Evolutionary conservation across 805 yeast genomes (phyloP).

Genomic region (Pichia occidentalis): DNA sequence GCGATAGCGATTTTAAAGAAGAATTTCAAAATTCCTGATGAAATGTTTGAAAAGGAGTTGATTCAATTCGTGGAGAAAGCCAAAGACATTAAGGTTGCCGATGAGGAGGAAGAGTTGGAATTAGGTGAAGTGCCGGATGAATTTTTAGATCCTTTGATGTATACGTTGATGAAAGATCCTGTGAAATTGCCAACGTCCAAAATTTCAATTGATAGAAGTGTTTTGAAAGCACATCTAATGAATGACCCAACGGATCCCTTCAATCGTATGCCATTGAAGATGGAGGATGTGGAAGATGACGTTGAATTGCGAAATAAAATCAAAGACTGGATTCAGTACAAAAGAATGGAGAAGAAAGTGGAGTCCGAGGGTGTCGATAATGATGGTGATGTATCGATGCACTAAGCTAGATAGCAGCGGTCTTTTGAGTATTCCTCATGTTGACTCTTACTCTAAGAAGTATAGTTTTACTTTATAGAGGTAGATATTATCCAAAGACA

Average conservation of each 20-base stretch:
- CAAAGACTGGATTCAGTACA: constrained; percentile 45
- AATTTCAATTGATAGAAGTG: constrained; percentile 79
- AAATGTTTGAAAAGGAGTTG: constrained; percentile 46
- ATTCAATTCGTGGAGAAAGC: constrained; percentile 59
- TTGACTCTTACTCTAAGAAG: too few relatives aligned
- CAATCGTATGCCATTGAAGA: constrained; percentile 81
- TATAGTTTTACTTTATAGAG: too few relatives aligned
- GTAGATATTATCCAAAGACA: too few relatives aligned
- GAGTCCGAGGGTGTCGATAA: constrained; percentile 14
- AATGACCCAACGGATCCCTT: constrained; percentile 97
- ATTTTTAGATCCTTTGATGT: constrained; percentile 95
- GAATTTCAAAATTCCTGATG: constrained; percentile 42
- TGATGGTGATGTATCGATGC: constrained; percentile 25
- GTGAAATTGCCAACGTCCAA: constrained; percentile 87
- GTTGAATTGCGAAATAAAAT: constrained; percentile 59
- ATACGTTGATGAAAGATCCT: constrained; percentile 91
- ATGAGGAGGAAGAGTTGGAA: constrained; percentile 79
- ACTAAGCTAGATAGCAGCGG: too few relatives aligned
- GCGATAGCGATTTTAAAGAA: constrained; percentile 61
- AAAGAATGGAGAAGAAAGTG: constrained; percentile 21
- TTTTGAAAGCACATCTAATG: constrained; percentile 86
- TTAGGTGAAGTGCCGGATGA: constrained; percentile 95
- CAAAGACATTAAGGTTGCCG: constrained; percentile 48
- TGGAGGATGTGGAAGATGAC: constrained; percentile 84
- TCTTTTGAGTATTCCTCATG: too few relatives aligned